Evolutionary conservation across 805 yeast genomes (phyloP), one percentile per base, ranked within the genome.

Genomic region (Priceomyces haplophilus): DNA sequence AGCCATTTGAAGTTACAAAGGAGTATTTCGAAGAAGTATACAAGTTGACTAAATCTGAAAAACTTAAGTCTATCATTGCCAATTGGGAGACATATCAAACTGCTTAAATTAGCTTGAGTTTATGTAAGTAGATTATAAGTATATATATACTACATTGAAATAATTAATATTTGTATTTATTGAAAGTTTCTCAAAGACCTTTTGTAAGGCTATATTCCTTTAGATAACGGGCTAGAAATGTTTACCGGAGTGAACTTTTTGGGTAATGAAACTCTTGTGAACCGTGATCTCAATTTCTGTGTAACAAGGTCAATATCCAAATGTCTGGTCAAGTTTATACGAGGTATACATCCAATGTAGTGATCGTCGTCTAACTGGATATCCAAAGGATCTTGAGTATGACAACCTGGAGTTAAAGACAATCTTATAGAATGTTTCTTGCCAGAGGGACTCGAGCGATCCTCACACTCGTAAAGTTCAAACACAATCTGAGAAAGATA

Each of bases 11-110:
- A 71, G 84, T 93, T 55, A 85, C 98, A 33, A 93, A 88, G 75
- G 98, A 90, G 67, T 93, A 93, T 75, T 93, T 93, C 76, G 85
- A 95, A 75, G 95, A 88, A 56, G 99, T 93, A 41, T 93, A 91
- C 65, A 79, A 83, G 45, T 79, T 93, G 66, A 93, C 99, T 39
- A 83, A 85, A 34, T 86, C 96, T 39, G 95, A 88, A 42, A 88
- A 87, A 78, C 86, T 95, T 64, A 88, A 88, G 75, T 74, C 78
- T 39, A 86, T 93, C 55, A 72, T 93, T 52, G 97, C 93, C 51
- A 88, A 89, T 78, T 93, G 99, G 99, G 97, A 88, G 59, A 73
- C 78, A 54, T 91, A 85, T 66, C 82, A 78, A 59, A 61, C 65
- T 36, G n/a, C n/a, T n/a, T n/a, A n/a, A n/a, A n/a, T n/a, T n/a